Evolutionary conservation across 176 grass and related monocot genomes (phyloP).

Genomic region (Cymbopogon citratus): DNA sequence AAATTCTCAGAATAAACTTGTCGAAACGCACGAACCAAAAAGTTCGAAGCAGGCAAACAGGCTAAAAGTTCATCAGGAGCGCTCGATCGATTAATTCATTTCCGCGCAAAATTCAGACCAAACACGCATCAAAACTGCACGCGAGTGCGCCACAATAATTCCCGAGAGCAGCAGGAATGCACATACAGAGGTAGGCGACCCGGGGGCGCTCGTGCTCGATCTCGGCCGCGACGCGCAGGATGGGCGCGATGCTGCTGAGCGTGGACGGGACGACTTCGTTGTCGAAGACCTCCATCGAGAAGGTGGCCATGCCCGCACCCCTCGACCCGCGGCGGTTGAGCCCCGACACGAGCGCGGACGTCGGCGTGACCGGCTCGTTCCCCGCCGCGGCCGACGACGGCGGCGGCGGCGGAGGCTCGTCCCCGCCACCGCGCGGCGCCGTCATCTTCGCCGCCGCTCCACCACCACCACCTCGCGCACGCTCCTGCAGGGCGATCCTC

Average conservation of each 20-base stretch:
- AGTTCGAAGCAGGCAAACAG: background rate
- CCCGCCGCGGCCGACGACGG: background rate
- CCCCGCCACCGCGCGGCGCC: constrained; percentile 31
- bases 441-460: constrained; percentile 26
- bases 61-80: constrained; percentile 4
- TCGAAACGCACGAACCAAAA: background rate
- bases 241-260: constrained; percentile 76
- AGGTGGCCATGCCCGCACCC: constrained; percentile 60
- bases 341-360: constrained; percentile 20
- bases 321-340: constrained; percentile 68
- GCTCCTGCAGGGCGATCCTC: background rate
- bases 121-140: background rate
- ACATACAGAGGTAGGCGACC: constrained; percentile 83
- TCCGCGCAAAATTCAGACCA: constrained; percentile 2
- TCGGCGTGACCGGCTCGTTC: constrained; percentile 10
- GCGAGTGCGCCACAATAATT: background rate
- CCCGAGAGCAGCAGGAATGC: background rate
- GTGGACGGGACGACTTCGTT: constrained; percentile 86
- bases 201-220: constrained; percentile 83
- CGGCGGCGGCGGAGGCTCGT: constrained; percentile 11
- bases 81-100: background rate
- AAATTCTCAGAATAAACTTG: constrained; percentile 5
- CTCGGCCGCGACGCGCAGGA: constrained; percentile 81
- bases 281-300: constrained; percentile 98
- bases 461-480: constrained; percentile 6